phyloP scores from a whole-genome alignment of 148 eudicot genomes.

The Vaccinium macrocarpon region DNA sequence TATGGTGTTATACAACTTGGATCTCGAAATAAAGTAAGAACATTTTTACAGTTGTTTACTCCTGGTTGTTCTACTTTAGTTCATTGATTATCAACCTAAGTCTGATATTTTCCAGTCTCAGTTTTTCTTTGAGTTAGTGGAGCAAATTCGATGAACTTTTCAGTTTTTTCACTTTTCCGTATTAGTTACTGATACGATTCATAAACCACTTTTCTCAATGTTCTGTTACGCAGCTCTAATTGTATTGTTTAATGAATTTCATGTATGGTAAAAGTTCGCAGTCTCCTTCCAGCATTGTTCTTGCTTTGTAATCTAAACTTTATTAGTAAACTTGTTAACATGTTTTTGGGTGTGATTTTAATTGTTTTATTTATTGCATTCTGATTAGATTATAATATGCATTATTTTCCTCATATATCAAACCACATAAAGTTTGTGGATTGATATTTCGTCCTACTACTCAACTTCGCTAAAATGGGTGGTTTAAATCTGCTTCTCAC shows the following conservation, averaged over 20 bases:
- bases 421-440: neutral
- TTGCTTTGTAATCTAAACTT: neutral
- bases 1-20: constrained; percentile 81
- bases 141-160: neutral
- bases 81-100: neutral
- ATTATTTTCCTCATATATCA: neutral
- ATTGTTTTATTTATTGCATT: neutral
- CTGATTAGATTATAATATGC: neutral
- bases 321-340: neutral
- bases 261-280: neutral
- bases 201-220: neutral
- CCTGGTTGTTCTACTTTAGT: neutral
- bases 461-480: neutral
- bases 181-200: neutral
- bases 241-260: neutral
- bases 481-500: neutral
- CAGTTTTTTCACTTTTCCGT: neutral
- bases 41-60: neutral
- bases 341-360: neutral
- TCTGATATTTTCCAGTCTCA: neutral
- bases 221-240: neutral
- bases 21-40: constrained; percentile 67
- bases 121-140: neutral
- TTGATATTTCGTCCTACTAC: neutral
- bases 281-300: neutral